phyloP scores from a whole-genome alignment of 345 rosid genomes.

The Populus ilicifolia region DNA sequence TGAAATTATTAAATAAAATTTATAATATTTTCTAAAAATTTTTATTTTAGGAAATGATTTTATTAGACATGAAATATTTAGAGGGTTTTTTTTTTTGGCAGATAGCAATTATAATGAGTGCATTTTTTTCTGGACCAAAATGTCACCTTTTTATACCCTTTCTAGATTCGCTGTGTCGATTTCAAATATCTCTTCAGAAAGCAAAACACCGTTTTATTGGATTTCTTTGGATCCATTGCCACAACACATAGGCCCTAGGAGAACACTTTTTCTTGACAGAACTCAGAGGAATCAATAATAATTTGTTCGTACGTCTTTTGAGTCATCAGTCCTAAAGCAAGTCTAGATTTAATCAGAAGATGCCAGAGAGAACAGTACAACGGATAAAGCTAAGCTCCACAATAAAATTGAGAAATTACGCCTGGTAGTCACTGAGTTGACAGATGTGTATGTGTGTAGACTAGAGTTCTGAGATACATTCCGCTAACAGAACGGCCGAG shows the following conservation, averaged over 20 bases:
- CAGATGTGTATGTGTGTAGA: not conserved
- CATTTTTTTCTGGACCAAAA: not conserved
- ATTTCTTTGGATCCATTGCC: conserved; percentile 9
- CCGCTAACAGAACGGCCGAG: no score
- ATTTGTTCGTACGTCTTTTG: not conserved
- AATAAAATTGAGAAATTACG: not conserved
- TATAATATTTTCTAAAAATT: no score
- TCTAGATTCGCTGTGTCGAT: not conserved
- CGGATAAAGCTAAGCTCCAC: no score
- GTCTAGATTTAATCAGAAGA: not conserved
- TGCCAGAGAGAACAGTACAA: not conserved
- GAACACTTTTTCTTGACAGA: not conserved
- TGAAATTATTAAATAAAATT: no score
- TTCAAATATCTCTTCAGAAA: not conserved
- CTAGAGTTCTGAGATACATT: no score
- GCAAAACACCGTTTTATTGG: not conserved
- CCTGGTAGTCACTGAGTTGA: not conserved
- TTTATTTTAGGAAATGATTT: no score
- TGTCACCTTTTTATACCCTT: not conserved
- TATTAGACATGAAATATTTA: no score
- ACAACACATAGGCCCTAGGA: not conserved
- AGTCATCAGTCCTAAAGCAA: not conserved
- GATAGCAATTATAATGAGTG: not conserved
- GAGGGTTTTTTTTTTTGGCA: no score
- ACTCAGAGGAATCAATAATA: not conserved